phyloP scores from a whole-genome alignment of 106 monocot species.

The Allium fistulosum region DNA sequence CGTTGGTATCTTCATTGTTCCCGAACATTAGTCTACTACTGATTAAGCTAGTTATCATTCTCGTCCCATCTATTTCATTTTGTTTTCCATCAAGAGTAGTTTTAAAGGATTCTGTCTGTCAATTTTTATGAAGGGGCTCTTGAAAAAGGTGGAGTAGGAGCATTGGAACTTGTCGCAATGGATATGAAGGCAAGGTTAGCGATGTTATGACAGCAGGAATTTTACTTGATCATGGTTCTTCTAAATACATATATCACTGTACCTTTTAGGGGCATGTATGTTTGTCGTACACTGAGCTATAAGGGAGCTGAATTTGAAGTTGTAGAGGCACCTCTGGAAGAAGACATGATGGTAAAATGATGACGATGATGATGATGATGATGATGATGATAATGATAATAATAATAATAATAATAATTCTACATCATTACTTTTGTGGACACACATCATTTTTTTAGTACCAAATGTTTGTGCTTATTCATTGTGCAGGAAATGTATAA shows the following conservation, averaged over 20 bases:
- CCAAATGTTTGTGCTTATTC: background rate
- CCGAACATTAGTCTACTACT: too few species aligned
- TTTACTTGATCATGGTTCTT: too few species aligned
- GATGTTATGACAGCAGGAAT: background rate
- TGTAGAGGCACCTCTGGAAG: conserved; percentile 83
- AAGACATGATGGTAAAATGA: conserved; percentile 77
- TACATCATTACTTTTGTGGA: background rate
- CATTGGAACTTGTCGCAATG: conserved; percentile 98
- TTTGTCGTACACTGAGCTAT: conserved; percentile 96
- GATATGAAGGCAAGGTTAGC: conserved; percentile 98
- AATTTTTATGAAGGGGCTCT: conserved; percentile 59
- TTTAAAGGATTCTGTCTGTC: background rate
- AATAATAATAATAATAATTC: too few species aligned
- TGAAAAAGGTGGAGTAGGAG: conserved; percentile 98
- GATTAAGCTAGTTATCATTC: background rate
- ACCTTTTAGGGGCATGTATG: conserved; percentile 84
- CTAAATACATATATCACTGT: conserved; percentile 6
- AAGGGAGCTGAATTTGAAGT: conserved; percentile 95
- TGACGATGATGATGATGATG: too few species aligned
- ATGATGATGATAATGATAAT: too few species aligned
- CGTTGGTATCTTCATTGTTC: too few species aligned
- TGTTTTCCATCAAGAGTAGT: too few species aligned
- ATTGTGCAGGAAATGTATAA: conserved; percentile 70
- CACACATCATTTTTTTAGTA: background rate
- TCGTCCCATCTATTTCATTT: background rate